Evolutionary conservation across 148 eudicot species (phyloP).

Genomic region (Spergularia bocconei): DNA sequence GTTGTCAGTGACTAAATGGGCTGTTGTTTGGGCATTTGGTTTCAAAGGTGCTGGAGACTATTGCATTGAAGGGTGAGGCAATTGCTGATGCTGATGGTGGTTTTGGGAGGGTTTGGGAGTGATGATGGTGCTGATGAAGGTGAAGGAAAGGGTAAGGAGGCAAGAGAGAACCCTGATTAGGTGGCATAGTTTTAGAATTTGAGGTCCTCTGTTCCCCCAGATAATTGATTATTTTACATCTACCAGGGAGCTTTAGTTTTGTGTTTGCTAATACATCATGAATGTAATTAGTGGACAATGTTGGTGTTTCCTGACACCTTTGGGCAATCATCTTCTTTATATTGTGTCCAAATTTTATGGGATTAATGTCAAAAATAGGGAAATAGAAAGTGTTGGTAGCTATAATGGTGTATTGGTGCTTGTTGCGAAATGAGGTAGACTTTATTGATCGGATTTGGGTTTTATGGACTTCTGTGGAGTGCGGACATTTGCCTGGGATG

Average conservation of each 20-base stretch:
- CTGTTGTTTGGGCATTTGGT: constrained; percentile 35
- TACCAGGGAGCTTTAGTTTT: too few relatives aligned
- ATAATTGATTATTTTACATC: too few relatives aligned
- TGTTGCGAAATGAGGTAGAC: neutral
- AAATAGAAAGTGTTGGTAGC: neutral
- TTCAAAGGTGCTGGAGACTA: constrained; percentile 31
- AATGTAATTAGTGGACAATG: neutral
- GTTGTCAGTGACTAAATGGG: constrained; percentile 19
- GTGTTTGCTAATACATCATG: neutral
- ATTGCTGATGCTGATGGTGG: constrained; percentile 36
- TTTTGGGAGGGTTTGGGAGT: constrained; percentile 30
- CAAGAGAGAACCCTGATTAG: neutral
- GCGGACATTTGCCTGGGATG: neutral
- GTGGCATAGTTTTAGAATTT: neutral
- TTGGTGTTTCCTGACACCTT: neutral
- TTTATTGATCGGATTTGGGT: too few relatives aligned
- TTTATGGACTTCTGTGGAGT: neutral
- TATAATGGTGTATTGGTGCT: neutral
- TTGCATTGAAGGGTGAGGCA: constrained; percentile 24
- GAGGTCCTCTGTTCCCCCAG: too few relatives aligned
- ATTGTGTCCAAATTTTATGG: neutral
- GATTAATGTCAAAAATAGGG: neutral
- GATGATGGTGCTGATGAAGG: constrained; percentile 13
- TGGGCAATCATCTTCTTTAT: neutral
- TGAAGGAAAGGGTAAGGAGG: neutral